Conservation (phyloP, 2,329 filamentous ascomycete species). For the Dothidotthia symphoricarpi region DNA sequence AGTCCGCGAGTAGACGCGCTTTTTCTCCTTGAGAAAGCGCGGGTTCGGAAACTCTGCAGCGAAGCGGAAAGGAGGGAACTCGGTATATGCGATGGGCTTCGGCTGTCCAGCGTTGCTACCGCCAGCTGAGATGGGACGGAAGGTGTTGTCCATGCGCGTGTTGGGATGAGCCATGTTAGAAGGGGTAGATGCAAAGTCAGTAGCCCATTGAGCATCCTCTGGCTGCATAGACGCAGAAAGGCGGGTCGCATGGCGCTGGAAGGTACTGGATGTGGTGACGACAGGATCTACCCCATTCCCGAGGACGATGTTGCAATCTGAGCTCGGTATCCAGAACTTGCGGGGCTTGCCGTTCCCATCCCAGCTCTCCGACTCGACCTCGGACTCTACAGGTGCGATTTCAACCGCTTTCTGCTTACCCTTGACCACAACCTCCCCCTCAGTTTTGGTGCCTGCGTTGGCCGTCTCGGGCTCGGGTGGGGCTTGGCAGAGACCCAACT, state of each 20-base stretch:
- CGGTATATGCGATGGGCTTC: constrained; percentile 49
- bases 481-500: constrained; percentile 51
- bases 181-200: constrained; percentile 53
- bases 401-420: constrained; percentile 45
- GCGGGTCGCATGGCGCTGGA: constrained; percentile 48
- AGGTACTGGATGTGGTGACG: constrained; percentile 48
- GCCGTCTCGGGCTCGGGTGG: constrained; percentile 39
- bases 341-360: constrained; percentile 54
- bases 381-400: constrained; percentile 16
- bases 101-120: constrained; percentile 38
- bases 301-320: constrained; percentile 57
- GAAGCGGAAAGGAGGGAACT: constrained; percentile 60
- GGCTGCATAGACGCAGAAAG: constrained; percentile 54
- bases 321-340: constrained; percentile 58
- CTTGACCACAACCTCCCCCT: constrained; percentile 35
- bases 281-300: constrained; percentile 55
- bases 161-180: constrained; percentile 40
- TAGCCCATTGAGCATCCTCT: constrained; percentile 56
- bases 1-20: constrained; percentile 58
- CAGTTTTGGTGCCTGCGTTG: constrained; percentile 15
- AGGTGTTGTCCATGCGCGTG: constrained; percentile 27
- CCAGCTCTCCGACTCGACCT: constrained; percentile 52
- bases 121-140: constrained; percentile 37
- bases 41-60: constrained; percentile 59
- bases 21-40: constrained; percentile 57